A percentile compares a stretch with the other conserved stretches of the same genome.
Evolutionary conservation across 805 yeast species (phyloP).

Genomic region (Naumovozyma dairenensis): DNA sequence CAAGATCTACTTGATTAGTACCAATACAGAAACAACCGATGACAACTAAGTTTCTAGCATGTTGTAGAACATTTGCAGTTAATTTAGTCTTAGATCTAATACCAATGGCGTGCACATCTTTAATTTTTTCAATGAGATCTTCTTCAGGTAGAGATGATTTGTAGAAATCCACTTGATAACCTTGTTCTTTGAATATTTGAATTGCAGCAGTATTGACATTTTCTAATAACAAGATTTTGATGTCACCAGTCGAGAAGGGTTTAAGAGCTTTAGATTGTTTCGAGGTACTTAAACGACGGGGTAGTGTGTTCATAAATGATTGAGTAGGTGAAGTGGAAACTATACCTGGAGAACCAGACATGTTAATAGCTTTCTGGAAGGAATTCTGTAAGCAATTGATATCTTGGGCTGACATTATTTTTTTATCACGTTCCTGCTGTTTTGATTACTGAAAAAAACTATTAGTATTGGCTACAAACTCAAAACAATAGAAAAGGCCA

Average conservation of each 20-base stretch:
- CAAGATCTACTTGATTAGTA: conserved; percentile 91
- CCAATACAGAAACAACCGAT: conserved; percentile 99
- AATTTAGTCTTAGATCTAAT: conserved; percentile 92
- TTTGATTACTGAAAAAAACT: too few relatives aligned
- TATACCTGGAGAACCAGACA: conserved; percentile 44
- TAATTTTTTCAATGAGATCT: conserved; percentile 85
- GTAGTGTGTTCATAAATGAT: conserved; percentile 45
- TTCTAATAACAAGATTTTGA: conserved; percentile 81
- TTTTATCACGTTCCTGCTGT: too few relatives aligned
- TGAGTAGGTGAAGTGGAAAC: conserved; percentile 75
- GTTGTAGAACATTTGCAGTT: conserved; percentile 63
- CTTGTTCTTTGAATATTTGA: conserved; percentile 72
- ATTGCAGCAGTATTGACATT: conserved; percentile 89
- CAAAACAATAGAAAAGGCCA: too few relatives aligned
- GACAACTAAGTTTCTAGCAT: conserved; percentile 80
- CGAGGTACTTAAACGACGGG: conserved; percentile 34
- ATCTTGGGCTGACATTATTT: conserved; percentile 51
- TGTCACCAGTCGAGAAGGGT: conserved; percentile 93
- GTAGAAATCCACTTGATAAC: conserved; percentile 91
- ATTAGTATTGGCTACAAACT: too few relatives aligned
- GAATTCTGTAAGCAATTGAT: conserved; percentile 42
- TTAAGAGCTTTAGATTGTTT: conserved; percentile 61
- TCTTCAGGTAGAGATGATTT: conserved; percentile 82
- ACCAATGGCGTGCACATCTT: conserved; percentile 90
- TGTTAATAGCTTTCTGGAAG: conserved; percentile 42